Conservation (phyloP, 1,284 basidiomycete genomes). For the Fomitopsis betulina region DNA sequence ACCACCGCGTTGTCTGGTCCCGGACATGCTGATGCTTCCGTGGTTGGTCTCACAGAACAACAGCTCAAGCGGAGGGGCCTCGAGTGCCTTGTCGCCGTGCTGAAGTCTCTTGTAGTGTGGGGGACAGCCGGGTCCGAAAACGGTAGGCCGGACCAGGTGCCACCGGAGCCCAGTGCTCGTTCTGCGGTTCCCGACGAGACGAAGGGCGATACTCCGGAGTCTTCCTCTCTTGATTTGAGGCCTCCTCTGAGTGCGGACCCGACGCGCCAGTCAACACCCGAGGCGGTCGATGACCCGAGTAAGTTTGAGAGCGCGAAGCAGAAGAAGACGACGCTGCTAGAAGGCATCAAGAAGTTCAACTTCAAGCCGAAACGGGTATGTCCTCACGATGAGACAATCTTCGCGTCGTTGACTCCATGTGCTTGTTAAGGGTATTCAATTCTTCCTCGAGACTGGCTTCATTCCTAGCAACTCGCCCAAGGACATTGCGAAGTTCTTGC, state of each 20-base stretch:
- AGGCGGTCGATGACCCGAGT: constrained; percentile 82
- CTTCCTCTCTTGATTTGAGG: constrained; percentile 41
- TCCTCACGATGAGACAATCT: not conserved
- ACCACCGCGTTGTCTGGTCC: constrained; percentile 68
- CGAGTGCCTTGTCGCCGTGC: constrained; percentile 83
- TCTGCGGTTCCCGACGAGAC: constrained; percentile 48
- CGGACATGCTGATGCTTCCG: constrained; percentile 60
- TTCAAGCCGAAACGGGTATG: constrained; percentile 90
- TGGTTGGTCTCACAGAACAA: constrained; percentile 70
- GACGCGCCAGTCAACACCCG: constrained; percentile 67
- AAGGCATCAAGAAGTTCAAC: constrained; percentile 98
- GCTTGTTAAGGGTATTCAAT: constrained; percentile 73
- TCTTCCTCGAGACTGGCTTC: constrained; percentile 87
- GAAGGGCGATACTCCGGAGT: constrained; percentile 49
- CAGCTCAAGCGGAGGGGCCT: constrained; percentile 86
- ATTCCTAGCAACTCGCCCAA: constrained; percentile 73
- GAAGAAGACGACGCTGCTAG: constrained; percentile 92
- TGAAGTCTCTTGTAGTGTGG: constrained; percentile 90
- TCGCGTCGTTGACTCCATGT: constrained; percentile 1
- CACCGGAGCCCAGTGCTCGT: constrained; percentile 37
- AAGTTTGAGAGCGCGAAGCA: constrained; percentile 96
- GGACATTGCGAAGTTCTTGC: constrained; percentile 86
- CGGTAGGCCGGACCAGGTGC: not conserved
- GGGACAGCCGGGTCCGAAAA: constrained; percentile 60
- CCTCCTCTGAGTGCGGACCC: constrained; percentile 46